These are phyloP conservation scores for Ilyonectria sp. DNA, from an alignment of 2,329 filamentous ascomycete genomes.

Conservation along the genomic window DNA sequence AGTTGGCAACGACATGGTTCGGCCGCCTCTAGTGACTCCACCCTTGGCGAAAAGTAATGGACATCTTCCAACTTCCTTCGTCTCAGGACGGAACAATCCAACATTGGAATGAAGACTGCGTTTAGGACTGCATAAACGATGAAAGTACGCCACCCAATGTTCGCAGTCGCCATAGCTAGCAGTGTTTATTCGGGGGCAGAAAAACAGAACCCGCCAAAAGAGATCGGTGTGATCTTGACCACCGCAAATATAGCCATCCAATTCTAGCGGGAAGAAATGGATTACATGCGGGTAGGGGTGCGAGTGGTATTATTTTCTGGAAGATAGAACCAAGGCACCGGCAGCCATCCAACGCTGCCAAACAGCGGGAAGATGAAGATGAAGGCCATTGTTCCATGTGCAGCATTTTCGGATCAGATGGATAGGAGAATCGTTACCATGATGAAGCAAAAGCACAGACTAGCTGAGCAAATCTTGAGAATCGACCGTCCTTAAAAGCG, in stretches of 20 bases:
- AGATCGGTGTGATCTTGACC: slow-evolving; percentile 83
- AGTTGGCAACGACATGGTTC: slow-evolving; percentile 7
- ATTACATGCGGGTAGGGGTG: slow-evolving; percentile 56
- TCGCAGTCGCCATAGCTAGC: slow-evolving; percentile 19
- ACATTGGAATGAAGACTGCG: slow-evolving; percentile 46
- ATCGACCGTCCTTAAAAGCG: slow-evolving; percentile 53
- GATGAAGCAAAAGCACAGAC: slow-evolving; percentile 60
- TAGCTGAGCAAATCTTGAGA: slow-evolving; percentile 57
- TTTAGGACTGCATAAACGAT: slow-evolving; percentile 51
- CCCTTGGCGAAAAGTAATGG: slow-evolving; percentile 30
- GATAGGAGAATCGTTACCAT: slow-evolving; percentile 58
- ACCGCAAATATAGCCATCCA: slow-evolving; percentile 48
- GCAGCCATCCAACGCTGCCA: slow-evolving; percentile 57
- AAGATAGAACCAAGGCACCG: slow-evolving; percentile 61
- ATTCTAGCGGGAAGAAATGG: slow-evolving; percentile 51
- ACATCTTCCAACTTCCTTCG: slow-evolving; percentile 57
- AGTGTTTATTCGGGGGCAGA: not conserved
- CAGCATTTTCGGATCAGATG: slow-evolving; percentile 46
- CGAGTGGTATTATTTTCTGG: slow-evolving; percentile 59
- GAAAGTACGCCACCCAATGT: slow-evolving; percentile 48
- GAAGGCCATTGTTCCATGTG: slow-evolving; percentile 59
- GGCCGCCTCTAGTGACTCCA: slow-evolving; percentile 25
- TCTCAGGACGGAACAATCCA: slow-evolving; percentile 51
- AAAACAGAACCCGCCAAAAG: slow-evolving; percentile 59
- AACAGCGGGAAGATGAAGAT: slow-evolving; percentile 60